These are phyloP conservation scores for Solanum gracilifrons DNA, from an alignment of 257 asterid genomes.

Conservation along the genomic window DNA sequence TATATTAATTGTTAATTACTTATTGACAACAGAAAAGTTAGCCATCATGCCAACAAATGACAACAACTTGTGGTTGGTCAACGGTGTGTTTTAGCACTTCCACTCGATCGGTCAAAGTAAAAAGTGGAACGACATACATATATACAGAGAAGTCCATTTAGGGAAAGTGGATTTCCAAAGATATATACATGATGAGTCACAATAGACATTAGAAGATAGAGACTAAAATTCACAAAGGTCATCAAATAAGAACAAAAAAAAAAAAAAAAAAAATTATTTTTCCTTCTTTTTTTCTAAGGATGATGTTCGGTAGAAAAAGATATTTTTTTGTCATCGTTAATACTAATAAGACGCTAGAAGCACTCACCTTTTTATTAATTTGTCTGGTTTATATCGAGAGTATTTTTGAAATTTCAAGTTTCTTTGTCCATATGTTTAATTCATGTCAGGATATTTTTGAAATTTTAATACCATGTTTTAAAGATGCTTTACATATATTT, in stretches of 20 bases:
- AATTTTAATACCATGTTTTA: neutral
- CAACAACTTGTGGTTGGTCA: neutral
- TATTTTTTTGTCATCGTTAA: no score
- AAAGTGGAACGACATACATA: neutral
- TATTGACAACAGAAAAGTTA: neutral
- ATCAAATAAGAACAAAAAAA: neutral
- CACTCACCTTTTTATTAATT: neutral
- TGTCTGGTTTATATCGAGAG: fast-evolving
- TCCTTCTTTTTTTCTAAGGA: no score
- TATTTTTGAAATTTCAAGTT: no score
- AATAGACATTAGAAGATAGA: neutral
- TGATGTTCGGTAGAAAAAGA: no score
- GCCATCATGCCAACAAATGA: neutral
- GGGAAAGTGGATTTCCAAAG: neutral
- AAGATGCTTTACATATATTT: neutral
- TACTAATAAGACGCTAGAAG: neutral
- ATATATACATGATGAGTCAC: neutral
- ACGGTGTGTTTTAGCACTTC: neutral
- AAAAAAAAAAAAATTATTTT: no score
- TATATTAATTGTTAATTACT: neutral
- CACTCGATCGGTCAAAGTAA: neutral
- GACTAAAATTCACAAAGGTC: neutral
- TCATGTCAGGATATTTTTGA: no score
- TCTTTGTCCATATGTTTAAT: fast-evolving
- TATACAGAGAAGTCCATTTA: neutral